A percentile compares a stretch with the other conserved stretches of the same genome.
phyloP scores from a whole-genome alignment of 106 monocot genomes.

The Apostasia shenzhenica region DNA sequence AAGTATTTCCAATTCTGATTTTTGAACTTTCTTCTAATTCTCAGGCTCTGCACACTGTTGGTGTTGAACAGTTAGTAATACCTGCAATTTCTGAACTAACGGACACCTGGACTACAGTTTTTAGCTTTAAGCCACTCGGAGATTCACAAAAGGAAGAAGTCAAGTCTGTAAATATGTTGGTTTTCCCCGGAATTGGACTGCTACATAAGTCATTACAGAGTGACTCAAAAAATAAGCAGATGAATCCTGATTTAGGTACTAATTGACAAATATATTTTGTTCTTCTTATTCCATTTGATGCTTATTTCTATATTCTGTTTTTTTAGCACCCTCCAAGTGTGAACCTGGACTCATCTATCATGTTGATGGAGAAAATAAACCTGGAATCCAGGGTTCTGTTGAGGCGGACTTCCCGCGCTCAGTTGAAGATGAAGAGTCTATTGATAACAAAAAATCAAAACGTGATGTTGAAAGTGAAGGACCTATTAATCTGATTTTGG shows the following conservation, averaged over 20 bases:
- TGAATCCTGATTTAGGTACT: slow-evolving; percentile 22
- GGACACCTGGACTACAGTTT: slow-evolving; percentile 72
- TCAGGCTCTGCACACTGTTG: slow-evolving; percentile 70
- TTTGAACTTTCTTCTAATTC: slow-evolving; percentile 6
- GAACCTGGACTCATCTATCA: not conserved
- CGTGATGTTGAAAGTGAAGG: not conserved
- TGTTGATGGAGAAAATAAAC: not conserved
- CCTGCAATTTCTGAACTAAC: slow-evolving; percentile 83
- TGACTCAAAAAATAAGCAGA: slow-evolving; percentile 11
- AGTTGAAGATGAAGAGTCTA: not conserved
- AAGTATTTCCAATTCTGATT: no score
- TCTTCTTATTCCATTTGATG: not conserved
- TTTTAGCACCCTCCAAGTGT: slow-evolving; percentile 2
- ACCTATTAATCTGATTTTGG: slow-evolving; percentile 1
- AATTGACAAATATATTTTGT: not conserved
- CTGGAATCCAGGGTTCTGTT: not conserved
- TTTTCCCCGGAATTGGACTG: slow-evolving; percentile 80
- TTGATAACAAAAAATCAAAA: not conserved
- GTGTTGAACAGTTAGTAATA: slow-evolving; percentile 70
- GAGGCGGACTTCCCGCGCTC: not conserved
- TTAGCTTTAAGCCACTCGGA: slow-evolving; percentile 69
- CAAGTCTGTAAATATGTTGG: slow-evolving; percentile 60
- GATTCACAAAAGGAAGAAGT: slow-evolving; percentile 47
- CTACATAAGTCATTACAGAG: slow-evolving; percentile 48
- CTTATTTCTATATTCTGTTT: not conserved